These are phyloP conservation scores for Colletotrichum sp. DNA, from an alignment of 2,329 filamentous ascomycete genomes.

Conservation along the genomic window DNA sequence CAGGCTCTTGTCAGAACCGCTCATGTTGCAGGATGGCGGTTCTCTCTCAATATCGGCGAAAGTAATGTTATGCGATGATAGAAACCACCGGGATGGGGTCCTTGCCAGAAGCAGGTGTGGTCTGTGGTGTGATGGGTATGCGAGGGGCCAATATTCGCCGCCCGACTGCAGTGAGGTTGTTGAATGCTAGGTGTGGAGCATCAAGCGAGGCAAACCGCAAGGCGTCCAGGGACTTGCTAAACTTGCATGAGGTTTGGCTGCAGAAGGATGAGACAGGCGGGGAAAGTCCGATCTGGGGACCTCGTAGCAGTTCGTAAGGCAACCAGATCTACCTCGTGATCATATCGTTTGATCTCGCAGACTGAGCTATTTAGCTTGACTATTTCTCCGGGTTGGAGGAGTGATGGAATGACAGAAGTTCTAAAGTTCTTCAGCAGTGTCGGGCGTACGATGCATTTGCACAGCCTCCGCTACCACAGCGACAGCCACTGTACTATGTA, in stretches of 20 bases:
- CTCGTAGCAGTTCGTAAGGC: not conserved
- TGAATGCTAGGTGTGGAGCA: not conserved
- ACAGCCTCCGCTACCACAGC: not conserved
- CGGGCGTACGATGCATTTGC: not conserved
- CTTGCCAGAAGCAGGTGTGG: not conserved
- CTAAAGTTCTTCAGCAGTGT: not conserved
- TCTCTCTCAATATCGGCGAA: not conserved
- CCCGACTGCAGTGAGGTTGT: not conserved
- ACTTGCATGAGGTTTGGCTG: not conserved
- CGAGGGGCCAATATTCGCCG: not conserved
- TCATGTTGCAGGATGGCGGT: not conserved
- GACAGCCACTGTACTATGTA: not conserved
- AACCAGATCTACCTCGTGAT: not conserved
- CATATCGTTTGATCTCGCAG: not conserved
- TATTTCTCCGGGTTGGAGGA: not conserved
- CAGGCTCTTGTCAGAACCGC: conserved; percentile 47
- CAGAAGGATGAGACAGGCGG: not conserved
- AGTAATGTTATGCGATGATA: not conserved
- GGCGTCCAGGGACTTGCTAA: conserved; percentile 4
- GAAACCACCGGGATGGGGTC: not conserved
- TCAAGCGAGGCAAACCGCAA: conserved; percentile 1
- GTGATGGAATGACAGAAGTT: not conserved
- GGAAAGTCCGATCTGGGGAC: not conserved
- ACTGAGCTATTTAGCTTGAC: not conserved
- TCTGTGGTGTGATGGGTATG: not conserved